Conservation (phyloP, 306 rosid species). For the Lathyrus aphaca region DNA sequence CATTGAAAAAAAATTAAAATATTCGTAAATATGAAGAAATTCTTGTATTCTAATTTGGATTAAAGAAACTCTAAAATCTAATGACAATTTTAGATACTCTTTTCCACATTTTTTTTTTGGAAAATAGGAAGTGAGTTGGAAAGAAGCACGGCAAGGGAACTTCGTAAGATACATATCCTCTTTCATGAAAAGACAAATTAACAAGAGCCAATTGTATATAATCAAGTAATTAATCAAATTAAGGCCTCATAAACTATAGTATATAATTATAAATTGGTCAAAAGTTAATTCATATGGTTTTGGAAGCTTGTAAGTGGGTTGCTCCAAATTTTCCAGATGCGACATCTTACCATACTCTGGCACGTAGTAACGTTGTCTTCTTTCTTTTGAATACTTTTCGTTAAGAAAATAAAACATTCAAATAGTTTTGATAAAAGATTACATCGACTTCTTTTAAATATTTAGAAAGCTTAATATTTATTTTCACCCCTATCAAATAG, state of each 20-base stretch:
- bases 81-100: too few species aligned
- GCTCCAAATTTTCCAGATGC: not conserved
- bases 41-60: too few species aligned
- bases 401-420: too few species aligned
- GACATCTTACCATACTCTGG: conserved; percentile 30
- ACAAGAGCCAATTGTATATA: not conserved
- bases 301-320: conserved; percentile 16
- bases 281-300: conserved; percentile 13
- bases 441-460: too few species aligned
- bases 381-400: not conserved
- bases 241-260: not conserved
- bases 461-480: too few species aligned
- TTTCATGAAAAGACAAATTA: conserved; percentile 34
- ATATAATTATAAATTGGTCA: conserved; percentile 3
- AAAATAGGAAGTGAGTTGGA: not conserved
- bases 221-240: conserved; percentile 1
- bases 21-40: too few species aligned
- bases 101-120: not conserved
- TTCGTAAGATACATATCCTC: conserved; percentile 1
- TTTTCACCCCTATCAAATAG: too few species aligned
- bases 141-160: not conserved
- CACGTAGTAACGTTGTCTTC: conserved; percentile 44
- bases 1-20: too few species aligned
- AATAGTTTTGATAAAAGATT: too few species aligned
- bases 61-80: too few species aligned